Evolutionary conservation across 2,329 filamentous ascomycete genomes (phyloP), one percentile per base, ranked within the genome.

Genomic region (Pleoardoris graminearum): DNA sequence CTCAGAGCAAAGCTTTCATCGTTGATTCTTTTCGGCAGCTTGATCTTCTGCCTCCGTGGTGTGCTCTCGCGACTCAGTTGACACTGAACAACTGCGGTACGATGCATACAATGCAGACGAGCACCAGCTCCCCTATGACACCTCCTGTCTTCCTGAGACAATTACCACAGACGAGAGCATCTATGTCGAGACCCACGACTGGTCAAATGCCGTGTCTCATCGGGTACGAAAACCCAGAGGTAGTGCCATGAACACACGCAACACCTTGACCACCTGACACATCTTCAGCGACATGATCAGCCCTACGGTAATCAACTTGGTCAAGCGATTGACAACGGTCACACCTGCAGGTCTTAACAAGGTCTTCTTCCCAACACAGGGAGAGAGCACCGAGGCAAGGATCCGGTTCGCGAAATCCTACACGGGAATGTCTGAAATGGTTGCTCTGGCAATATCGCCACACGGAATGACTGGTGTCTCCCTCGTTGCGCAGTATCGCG

Each of bases 401-500:
- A 84, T 88, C 51, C 82, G 84, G 51, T 77, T 88, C 58, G 85
- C 85, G 3, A 88, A 88, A 59, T 70, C 77, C 8, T 85, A 80
- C 61, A 88, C 85, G 0, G 83, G 84, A 1, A 86, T 85, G 46
- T 87, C 84, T 59, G 84, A 87, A 65, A 79, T 88, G 45, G 82
- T 87, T 4, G 85, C 77, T 0, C 74, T 87, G 47, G 78, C 77
- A 0, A 80, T 80, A 0, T 82, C 80, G 29, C 88, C 80, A 75
- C 85, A 88, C 67, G 85, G 85, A 14, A 75, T 88, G 52, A 87
- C 84, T 0, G 75, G 75, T 4, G 80, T 75, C 3, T 76, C 84
- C 0, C 71, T 77, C 0, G 76, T 77, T 0, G 80, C 83, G 0
- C 81, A 80, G 2, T 85, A 83, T 63, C 77, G 79, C 37, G 75